phyloP scores from a whole-genome alignment of 257 asterid species.

The Solanum acaule region DNA sequence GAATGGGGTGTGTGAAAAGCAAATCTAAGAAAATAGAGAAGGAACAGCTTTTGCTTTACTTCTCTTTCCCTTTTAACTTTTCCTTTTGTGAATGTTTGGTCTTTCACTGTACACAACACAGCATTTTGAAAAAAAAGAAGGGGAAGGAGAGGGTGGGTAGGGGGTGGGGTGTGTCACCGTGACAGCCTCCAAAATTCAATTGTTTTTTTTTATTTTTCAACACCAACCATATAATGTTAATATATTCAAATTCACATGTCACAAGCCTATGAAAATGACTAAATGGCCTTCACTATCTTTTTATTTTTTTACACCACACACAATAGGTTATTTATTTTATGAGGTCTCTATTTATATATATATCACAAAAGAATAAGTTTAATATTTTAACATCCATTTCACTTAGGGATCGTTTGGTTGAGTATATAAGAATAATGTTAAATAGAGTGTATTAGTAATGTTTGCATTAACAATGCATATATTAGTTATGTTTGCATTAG shows the following conservation, averaged over 20 bases:
- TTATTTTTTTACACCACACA: too few relatives aligned
- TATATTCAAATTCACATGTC: background rate
- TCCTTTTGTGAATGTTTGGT: constrained; percentile 15
- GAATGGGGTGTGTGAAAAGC: constrained; percentile 12
- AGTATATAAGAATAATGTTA: too few relatives aligned
- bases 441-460: too few relatives aligned
- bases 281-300: background rate
- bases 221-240: background rate
- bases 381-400: too few relatives aligned
- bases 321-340: background rate
- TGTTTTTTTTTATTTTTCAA: background rate
- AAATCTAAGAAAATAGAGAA: constrained; percentile 19
- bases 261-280: background rate
- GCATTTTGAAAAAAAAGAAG: background rate
- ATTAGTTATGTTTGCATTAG: too few relatives aligned
- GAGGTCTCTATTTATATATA: too few relatives aligned
- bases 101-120: background rate
- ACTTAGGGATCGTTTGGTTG: too few relatives aligned
- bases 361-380: too few relatives aligned
- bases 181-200: background rate
- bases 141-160: background rate
- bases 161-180: background rate
- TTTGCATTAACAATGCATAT: too few relatives aligned
- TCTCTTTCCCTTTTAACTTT: constrained; percentile 8
- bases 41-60: constrained; percentile 36